Evolutionary conservation across 164 flowering plant genomes (phyloP), one percentile per base, ranked within the genome.

Genomic region (Stephania japonica): DNA sequence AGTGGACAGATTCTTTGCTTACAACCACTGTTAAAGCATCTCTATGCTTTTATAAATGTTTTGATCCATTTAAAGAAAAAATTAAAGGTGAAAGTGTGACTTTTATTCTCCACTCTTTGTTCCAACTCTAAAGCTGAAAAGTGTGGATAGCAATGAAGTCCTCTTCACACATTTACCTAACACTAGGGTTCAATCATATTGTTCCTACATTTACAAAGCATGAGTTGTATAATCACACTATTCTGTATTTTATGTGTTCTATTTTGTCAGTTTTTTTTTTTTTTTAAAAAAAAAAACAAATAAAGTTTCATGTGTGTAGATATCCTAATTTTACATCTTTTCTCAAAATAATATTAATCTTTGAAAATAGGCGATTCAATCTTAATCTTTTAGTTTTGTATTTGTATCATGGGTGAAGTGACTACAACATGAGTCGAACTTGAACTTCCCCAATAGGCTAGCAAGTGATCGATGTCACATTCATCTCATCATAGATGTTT

Each of bases 61-160:
- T 19, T 56, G n/a, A 56, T 56, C 21, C 62, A 56, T 16, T 6
- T 16, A 56, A 56, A 19, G 1, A 56, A 18, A 56, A 18, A 32
- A 32, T 27, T 32, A 32, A 32, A 56, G 21, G 21, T 56, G 19
- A 56, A 56, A 56, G 18, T 19, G 62, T 56, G 62, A 56, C 62
- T 56, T 32, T 56, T 56, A 16, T 19, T n/a, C 62, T 16, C 61
- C 61, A 53, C 61, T 53, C 61, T 53, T 32, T 53, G 19, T 53
- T 53, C 61, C 18, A 53, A 53, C 61, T 53, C 61, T 53, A 53
- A 53, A 53, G 61, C 61, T 53, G 61, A 53, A 53, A 44, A 53
- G 2, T 53, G 19, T 53, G 61, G 61, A 53, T 16, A 44, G 50
- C 50, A 44, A 44, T 53, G 18, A 53, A 53, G 61, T 53, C 2